These are phyloP conservation scores for Pseudozyma hubeiensis DNA, from an alignment of 1,284 basidiomycete genomes.

Conservation along the genomic window DNA sequence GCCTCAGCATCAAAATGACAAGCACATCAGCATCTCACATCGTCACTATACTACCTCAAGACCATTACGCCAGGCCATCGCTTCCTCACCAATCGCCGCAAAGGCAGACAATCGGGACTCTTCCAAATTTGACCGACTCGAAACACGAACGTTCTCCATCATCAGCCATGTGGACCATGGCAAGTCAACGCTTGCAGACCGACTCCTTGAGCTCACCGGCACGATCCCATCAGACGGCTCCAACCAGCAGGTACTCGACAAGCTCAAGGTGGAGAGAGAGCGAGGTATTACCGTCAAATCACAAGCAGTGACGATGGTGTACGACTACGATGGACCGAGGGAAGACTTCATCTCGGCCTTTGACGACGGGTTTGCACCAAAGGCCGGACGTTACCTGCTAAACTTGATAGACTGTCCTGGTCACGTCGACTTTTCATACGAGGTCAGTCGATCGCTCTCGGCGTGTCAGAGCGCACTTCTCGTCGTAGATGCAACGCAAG, in stretches of 20 bases:
- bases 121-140: slow-evolving; percentile 50
- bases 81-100: neutral
- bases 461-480: slow-evolving; percentile 94
- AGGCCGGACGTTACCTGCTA: slow-evolving; percentile 73
- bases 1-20: neutral
- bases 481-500: slow-evolving; percentile 93
- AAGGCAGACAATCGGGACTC: slow-evolving; percentile 14
- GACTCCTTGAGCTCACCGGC: slow-evolving; percentile 65
- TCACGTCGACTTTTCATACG: slow-evolving; percentile 73
- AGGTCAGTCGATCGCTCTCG: slow-evolving; percentile 90
- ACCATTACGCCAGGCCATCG: neutral
- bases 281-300: slow-evolving; percentile 86
- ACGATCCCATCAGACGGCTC: slow-evolving; percentile 63
- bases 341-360: slow-evolving; percentile 40
- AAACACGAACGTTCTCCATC: slow-evolving; percentile 64
- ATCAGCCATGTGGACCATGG: slow-evolving; percentile 69
- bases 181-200: slow-evolving; percentile 68
- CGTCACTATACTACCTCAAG: slow-evolving; percentile 10
- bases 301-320: slow-evolving; percentile 66
- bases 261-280: slow-evolving; percentile 92
- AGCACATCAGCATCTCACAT: neutral
- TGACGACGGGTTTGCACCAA: slow-evolving; percentile 42
- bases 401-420: slow-evolving; percentile 95
- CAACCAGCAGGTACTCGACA: slow-evolving; percentile 67
- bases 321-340: slow-evolving; percentile 47